Percentiles rank a stretch among this genome's conserved stretches.
phyloP scores from a whole-genome alignment of 257 asterid genomes.

The Prunella vulgaris region DNA sequence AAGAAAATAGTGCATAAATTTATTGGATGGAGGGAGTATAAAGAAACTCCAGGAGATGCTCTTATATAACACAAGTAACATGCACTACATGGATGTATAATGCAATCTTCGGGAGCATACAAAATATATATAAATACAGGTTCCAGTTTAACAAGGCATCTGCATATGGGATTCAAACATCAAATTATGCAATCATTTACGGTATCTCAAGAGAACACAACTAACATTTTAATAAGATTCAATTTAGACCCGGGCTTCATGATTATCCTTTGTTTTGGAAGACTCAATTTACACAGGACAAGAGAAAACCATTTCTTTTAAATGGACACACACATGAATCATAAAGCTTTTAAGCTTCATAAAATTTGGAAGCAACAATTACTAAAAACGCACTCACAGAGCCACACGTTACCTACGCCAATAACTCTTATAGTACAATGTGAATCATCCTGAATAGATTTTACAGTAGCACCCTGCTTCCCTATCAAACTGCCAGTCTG shows the following conservation, averaged over 20 bases:
- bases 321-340: not conserved
- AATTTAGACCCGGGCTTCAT: not conserved
- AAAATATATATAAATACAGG: not conserved
- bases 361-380: constrained; percentile 2
- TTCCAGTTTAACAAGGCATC: not conserved
- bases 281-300: not conserved
- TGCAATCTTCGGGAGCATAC: not conserved
- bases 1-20: too few relatives aligned
- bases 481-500: constrained; percentile 96
- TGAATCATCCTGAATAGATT: constrained; percentile 79
- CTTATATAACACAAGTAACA: not conserved
- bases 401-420: constrained; percentile 57
- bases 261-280: not conserved
- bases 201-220: not conserved
- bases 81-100: not conserved
- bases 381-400: not conserved
- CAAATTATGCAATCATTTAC: not conserved
- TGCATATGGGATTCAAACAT: not conserved
- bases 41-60: not conserved
- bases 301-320: not conserved
- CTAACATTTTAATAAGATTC: not conserved
- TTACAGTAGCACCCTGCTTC: constrained; percentile 93
- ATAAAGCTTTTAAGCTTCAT: not conserved
- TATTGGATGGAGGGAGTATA: too few relatives aligned
- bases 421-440: constrained; percentile 73